These are phyloP conservation scores for Aspergillus pseudoglaucus DNA, from an alignment of 2,329 filamentous ascomycete species.

Conservation along the genomic window DNA sequence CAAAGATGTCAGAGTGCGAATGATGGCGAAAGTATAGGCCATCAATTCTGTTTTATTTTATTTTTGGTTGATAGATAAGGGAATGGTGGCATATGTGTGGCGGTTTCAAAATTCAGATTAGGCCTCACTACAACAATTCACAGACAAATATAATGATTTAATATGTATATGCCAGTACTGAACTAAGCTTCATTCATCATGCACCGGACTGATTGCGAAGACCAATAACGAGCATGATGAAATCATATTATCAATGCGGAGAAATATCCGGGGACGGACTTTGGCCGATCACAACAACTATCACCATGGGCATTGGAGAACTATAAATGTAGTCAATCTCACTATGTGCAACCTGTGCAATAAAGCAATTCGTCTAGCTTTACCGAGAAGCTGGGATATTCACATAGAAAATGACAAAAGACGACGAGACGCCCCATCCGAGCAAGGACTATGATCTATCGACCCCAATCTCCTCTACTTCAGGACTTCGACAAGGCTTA, in stretches of 20 bases:
- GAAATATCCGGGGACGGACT: slow-evolving; percentile 14
- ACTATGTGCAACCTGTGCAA: not conserved
- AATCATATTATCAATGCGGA: slow-evolving; percentile 4
- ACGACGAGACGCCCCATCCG: not conserved
- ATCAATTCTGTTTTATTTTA: not conserved
- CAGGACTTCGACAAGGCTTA: slow-evolving; percentile 58
- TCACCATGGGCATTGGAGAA: not conserved
- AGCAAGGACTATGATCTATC: slow-evolving; percentile 52
- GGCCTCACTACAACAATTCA: not conserved
- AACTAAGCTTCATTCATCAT: too few relatives aligned
- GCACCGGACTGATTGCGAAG: not conserved
- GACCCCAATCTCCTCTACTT: slow-evolving; percentile 44
- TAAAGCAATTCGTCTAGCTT: not conserved
- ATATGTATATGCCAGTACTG: too few relatives aligned
- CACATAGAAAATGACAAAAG: not conserved
- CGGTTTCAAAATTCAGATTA: not conserved
- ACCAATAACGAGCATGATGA: not conserved
- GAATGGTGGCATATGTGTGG: not conserved
- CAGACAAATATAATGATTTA: not conserved
- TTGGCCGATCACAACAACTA: slow-evolving; percentile 4
- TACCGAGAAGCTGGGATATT: not conserved
- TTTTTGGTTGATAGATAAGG: not conserved
- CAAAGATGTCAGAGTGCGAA: slow-evolving; percentile 49
- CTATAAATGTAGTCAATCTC: not conserved
- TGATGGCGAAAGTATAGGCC: slow-evolving; percentile 37